Base-by-base conservation (phyloP, 176 grass and related monocot species). In the Poa annua region DNA sequence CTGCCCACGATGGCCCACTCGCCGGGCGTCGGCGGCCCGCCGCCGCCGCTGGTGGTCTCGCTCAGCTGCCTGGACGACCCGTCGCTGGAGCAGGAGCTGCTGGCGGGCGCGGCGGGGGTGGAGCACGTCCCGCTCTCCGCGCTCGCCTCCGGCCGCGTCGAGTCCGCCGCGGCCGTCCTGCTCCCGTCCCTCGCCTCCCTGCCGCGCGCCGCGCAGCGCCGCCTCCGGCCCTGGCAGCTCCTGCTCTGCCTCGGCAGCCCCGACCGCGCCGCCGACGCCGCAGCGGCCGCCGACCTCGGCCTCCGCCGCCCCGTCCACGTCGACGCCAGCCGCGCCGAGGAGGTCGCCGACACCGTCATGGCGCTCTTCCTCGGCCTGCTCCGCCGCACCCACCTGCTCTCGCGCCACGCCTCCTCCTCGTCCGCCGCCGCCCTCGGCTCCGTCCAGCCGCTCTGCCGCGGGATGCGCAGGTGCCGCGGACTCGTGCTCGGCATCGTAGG, bases 291-390 rank as follows among this genome's bases (percentile, higher is more conserved):
- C 5, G 96, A 98, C 84, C 90, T 98, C 50, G 92, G 95, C 20
- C 88, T 98, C 70, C 81, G 92, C 74, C 81, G 92, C 74, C 92
- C 93, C 7, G 82, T 91, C 9, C 96, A 95, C 41, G 92, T 98
- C 42, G 96, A 98, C 76, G 88, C 92, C 42, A 88, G 88, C 86
- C 88, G 96, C 25, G 90, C 92, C 12, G 92, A 93, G 87, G 96
- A 98, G 92, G 90, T 98, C 19, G 92, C 96, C 48, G 96, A 98
- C 88, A 98, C 90, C 49, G 90, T 98, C 79, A 98, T 95, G 96
- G 96, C 96, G 49, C 92, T 98, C 41, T 84, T 98, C 79, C 90
- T 95, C 32, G 90, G 90, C 6, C 89, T 98, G 71, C 85, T 98
- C 22, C 91, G 92, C 60, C 80, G 93, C 38, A 98, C 92, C 17